phyloP scores from a whole-genome alignment of 129 eudicot species.

The Flaveria ramosissima region DNA sequence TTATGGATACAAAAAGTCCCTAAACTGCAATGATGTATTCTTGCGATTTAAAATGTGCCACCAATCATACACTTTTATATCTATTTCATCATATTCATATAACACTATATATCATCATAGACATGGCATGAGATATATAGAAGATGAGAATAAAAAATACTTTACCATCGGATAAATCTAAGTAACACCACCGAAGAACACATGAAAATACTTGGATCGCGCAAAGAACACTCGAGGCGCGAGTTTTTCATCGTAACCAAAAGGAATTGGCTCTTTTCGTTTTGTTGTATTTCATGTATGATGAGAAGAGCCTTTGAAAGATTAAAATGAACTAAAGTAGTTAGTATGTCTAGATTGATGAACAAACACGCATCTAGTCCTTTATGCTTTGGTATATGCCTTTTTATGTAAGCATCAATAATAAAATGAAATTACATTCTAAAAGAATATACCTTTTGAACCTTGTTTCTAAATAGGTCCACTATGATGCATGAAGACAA shows the following conservation, averaged over 20 bases:
- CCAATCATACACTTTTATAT: background rate
- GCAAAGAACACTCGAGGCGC: background rate
- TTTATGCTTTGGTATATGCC: constrained; percentile 40
- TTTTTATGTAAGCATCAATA: background rate
- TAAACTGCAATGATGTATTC: too few species aligned
- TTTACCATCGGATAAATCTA: constrained; percentile 15
- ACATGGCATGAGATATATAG: background rate
- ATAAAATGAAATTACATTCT: background rate
- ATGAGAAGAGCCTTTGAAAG: background rate
- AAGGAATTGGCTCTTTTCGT: background rate
- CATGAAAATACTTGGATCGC: background rate
- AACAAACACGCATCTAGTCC: constrained; percentile 21
- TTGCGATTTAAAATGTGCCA: background rate
- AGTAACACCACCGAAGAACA: background rate
- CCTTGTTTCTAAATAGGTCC: constrained; percentile 11
- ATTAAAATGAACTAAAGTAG: constrained; percentile 5
- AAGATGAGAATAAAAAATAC: background rate
- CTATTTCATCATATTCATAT: background rate
- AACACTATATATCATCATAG: background rate
- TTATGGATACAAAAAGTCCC: too few species aligned
- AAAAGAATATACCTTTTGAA: constrained; percentile 32
- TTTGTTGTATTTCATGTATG: background rate
- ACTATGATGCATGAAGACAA: constrained; percentile 5
- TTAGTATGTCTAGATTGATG: constrained; percentile 21
- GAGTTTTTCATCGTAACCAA: background rate